Percentiles rank a stretch among this genome's conserved stretches.
Conservation (phyloP, 768 basidiomycete genomes). For the Tricholoma furcatifolium region DNA sequence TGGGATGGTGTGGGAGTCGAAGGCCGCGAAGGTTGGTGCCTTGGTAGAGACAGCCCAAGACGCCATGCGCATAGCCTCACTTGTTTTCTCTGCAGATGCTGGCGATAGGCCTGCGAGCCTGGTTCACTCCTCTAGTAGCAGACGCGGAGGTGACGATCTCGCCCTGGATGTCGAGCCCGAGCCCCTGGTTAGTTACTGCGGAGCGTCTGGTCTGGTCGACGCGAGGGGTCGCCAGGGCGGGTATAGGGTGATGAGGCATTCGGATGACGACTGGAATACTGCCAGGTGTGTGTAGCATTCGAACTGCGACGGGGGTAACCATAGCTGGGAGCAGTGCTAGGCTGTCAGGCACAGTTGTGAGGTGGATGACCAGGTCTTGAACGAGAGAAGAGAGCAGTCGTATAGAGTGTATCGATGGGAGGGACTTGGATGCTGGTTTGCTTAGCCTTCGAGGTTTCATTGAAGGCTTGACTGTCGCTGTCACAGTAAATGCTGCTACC, state of each 20-base stretch:
- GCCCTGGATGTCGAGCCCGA: slow-evolving; percentile 2
- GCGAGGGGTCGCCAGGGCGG: slow-evolving; percentile 14
- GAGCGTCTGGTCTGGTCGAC: slow-evolving; percentile 11
- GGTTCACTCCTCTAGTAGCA: not conserved
- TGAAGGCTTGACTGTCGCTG: too few relatives aligned
- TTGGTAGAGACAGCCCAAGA: too few relatives aligned
- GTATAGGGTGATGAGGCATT: slow-evolving; percentile 19
- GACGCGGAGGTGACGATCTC: slow-evolving; percentile 11
- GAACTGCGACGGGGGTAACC: slow-evolving; percentile 24
- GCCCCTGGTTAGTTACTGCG: slow-evolving; percentile 1
- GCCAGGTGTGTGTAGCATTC: slow-evolving; percentile 42
- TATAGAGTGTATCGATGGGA: slow-evolving; percentile 25
- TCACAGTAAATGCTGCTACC: too few relatives aligned
- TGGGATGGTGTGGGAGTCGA: too few relatives aligned
- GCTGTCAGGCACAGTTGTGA: slow-evolving; percentile 11
- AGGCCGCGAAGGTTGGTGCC: too few relatives aligned
- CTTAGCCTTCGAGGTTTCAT: too few relatives aligned
- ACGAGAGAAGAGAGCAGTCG: slow-evolving; percentile 38
- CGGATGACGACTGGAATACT: slow-evolving; percentile 21
- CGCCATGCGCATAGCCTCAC: slow-evolving; percentile 26
- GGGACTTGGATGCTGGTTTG: too few relatives aligned
- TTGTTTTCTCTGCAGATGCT: slow-evolving; percentile 21
- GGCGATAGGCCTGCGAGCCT: slow-evolving; percentile 10
- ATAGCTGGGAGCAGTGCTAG: slow-evolving; percentile 24
- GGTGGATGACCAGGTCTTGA: slow-evolving; percentile 19